Base-by-base conservation (phyloP, 306 rosid species). In the Cucumis hystrix region DNA sequence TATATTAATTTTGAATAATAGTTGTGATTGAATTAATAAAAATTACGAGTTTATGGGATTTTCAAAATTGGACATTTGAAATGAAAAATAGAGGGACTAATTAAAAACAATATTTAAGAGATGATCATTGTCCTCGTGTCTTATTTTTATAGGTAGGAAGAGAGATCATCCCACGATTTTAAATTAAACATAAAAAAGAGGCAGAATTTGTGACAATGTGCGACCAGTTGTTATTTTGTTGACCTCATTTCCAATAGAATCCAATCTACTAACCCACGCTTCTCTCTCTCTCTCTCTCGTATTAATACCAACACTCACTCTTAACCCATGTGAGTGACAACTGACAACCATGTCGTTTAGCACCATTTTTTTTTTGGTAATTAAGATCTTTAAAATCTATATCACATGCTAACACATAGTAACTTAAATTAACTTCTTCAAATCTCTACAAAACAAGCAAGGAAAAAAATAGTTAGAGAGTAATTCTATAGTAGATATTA, bases 311-410 rank as follows among this genome's bases (percentile, higher is more conserved):
- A 45, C 8, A 23, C 41, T 51, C 55, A 33, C 18, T 30, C 59
- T 23, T 47, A 14, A 23, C 76, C 60, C 76, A 71, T 71, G 76
- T 71, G 76, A 49, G 59, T 47, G 76, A 71, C 75, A 69, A 69
- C 75, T n/a, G 76, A 71, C 57, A 69, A 69, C 58, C 57, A 6
- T 69, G 11, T 13, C 57, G 12, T 69, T n/a, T 69, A 41, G 12
- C 75, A 43, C 75, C 18, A 69, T 52, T 51, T 41, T 8, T 41
- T 8, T 40, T 20, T 35, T 64, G 21, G 21, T 65, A 68, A 41
- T 20, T 20, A 43, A 41, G 35, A 69, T 69, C 57, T 21, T 45
- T 47, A 21, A 43, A 69, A 43, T 43, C 56, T 69, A 2, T 12
- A 21, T 21, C 75, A 69, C 75, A 21, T 69, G 58, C 39, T 45